Base-by-base conservation (phyloP, 202 grass and related monocot species). In the Bolboschoenoplectus hybrid region DNA sequence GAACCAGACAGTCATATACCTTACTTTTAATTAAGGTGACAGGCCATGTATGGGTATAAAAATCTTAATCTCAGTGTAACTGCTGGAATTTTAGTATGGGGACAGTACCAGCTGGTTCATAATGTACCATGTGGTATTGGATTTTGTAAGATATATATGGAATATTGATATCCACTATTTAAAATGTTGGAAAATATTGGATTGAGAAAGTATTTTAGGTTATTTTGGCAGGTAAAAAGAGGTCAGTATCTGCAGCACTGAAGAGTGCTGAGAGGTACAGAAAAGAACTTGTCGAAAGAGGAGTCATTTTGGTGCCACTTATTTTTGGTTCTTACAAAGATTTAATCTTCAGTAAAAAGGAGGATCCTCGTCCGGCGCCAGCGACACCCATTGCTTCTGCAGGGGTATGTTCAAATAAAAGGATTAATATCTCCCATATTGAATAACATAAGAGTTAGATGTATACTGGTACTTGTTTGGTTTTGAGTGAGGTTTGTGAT, bases 201-300 rank as follows among this genome's bases (percentile, higher is more conserved):
- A 72, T 87, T 92, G 85, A 94, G 35, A 50, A 77, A 9, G 64
- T 88, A 81, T 69, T 84, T 82, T 85, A 97, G 94, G 87, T 97
- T 88, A 94, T 97, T 94, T 87, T 98, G 88, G 97, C 97, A 91
- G 93, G 97, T 63, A 96, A 87, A 35, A 98, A 92, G 89, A 89
- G 20, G 85, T 87, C 87, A 10, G 89, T 98, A 78, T 87, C 91
- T 85, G 83, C 81, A 84, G 93, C 89, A 83, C 80, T 92, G 81
- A 88, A 96, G 82, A 96, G 88, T 74, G 90, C 93, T 14, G 97
- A 93, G 85, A 96, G 89, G 63, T 96, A 92, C 79, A 89, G 89
- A 46, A 98, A 86, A 36, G 97, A 98, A 84, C 89, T 94, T 26
- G 84, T 94, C 66, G 89, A 94, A 85, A 88, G 93, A 81, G 93